Conservation (phyloP, 163 green algal species). For the Prototheca cutis region DNA sequence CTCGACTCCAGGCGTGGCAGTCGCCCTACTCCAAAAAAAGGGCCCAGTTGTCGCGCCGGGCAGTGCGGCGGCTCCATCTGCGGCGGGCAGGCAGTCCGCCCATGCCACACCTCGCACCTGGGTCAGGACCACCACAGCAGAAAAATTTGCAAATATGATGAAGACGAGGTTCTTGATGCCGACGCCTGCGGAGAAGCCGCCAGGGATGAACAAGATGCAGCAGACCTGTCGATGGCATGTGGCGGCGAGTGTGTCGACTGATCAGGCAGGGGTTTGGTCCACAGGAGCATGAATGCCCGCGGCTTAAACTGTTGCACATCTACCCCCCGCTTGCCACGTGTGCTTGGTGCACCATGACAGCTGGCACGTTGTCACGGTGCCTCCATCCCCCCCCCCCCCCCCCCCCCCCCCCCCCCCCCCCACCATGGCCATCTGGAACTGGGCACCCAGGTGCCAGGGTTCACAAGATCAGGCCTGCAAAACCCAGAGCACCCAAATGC, state of each 20-base stretch:
- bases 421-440: too few relatives aligned
- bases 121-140: conserved; percentile 13
- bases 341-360: too few relatives aligned
- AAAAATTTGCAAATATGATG: conserved; percentile 49
- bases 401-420: too few relatives aligned
- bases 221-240: conserved; percentile 6
- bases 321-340: too few relatives aligned
- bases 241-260: not conserved
- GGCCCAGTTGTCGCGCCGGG: too few relatives aligned
- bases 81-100: not conserved
- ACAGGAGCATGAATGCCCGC: too few relatives aligned
- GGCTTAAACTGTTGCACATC: not conserved
- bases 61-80: not conserved
- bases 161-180: conserved; percentile 39
- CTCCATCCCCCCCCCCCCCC: too few relatives aligned
- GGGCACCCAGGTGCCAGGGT: not conserved
- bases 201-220: conserved; percentile 25
- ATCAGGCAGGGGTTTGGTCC: too few relatives aligned
- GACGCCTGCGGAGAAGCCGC: conserved; percentile 4
- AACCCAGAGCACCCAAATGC: not conserved
- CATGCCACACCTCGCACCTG: conserved; percentile 1
- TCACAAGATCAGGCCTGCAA: not conserved
- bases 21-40: not conserved
- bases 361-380: too few relatives aligned
- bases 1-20: not conserved